These are phyloP conservation scores for Spongispora temasekensis DNA, from an alignment of 1,284 basidiomycete genomes.

Conservation along the genomic window DNA sequence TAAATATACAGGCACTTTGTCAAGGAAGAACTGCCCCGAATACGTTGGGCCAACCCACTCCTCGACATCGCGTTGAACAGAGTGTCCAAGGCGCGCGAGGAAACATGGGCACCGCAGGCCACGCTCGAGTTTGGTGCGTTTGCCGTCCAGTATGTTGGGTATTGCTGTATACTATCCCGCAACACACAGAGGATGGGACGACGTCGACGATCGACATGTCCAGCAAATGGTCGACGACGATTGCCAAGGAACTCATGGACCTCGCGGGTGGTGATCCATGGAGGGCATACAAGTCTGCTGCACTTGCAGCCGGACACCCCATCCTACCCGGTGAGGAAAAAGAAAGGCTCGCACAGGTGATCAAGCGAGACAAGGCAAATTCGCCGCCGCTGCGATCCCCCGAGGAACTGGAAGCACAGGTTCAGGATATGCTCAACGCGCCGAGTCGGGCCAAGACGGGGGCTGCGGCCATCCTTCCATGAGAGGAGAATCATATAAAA, in stretches of 20 bases:
- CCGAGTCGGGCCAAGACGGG: constrained; percentile 42
- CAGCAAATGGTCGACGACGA: constrained; percentile 67
- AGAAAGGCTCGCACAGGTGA: constrained; percentile 19
- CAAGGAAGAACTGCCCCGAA: constrained; percentile 71
- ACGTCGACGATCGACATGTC: constrained; percentile 52
- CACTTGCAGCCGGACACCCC: constrained; percentile 46
- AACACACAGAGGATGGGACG: constrained; percentile 56
- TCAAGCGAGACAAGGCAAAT: constrained; percentile 9
- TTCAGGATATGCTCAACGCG: constrained; percentile 27
- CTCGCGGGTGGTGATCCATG: constrained; percentile 59
- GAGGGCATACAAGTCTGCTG: constrained; percentile 55
- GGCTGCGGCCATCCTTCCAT: constrained; percentile 53
- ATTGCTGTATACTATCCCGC: too few species aligned
- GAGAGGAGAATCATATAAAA: constrained; percentile 12
- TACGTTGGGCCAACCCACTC: constrained; percentile 70
- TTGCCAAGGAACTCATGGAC: constrained; percentile 69
- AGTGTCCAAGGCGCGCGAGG: constrained; percentile 50
- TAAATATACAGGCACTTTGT: constrained; percentile 61
- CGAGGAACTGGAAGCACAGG: constrained; percentile 18
- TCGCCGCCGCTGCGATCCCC: not conserved
- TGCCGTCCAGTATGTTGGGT: too few species aligned
- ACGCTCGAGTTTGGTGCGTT: constrained; percentile 62
- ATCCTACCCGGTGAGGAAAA: constrained; percentile 44
- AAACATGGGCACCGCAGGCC: constrained; percentile 60
- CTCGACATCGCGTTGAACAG: constrained; percentile 59